A percentile compares a stretch with the other conserved stretches of the same genome.
Conservation (phyloP, 2,329 filamentous ascomycete species). For the Clarireedia paspali region DNA sequence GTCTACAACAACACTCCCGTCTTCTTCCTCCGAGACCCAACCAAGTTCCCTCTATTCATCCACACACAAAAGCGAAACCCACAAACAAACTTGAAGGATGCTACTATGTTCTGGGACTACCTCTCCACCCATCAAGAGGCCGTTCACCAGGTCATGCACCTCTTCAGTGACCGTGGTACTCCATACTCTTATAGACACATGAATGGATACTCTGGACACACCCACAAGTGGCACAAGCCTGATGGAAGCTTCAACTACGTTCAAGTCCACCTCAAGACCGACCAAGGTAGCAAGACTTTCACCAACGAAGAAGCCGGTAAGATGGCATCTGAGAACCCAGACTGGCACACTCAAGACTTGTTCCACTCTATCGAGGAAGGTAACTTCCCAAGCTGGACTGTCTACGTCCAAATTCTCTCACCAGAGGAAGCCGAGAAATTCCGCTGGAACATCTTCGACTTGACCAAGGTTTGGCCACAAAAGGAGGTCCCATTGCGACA, state of each 20-base stretch:
- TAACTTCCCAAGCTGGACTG: constrained; percentile 55
- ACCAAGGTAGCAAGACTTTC: constrained; percentile 54
- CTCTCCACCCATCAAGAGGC: constrained; percentile 54
- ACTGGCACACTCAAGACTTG: constrained; percentile 56
- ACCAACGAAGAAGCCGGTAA: constrained; percentile 48
- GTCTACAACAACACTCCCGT: constrained; percentile 71
- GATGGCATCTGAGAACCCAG: constrained; percentile 50
- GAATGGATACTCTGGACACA: constrained; percentile 61
- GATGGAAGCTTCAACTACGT: constrained; percentile 60
- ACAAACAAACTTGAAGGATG: constrained; percentile 61
- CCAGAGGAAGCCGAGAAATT: constrained; percentile 55
- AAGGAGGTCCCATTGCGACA: constrained; percentile 51
- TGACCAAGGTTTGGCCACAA: constrained; percentile 64
- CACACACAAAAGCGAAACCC: constrained; percentile 73
- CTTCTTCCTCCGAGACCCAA: constrained; percentile 69
- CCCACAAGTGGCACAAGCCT: constrained; percentile 58
- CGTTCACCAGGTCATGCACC: constrained; percentile 55
- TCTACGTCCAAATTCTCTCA: constrained; percentile 55
- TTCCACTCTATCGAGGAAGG: constrained; percentile 55
- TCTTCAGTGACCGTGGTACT: constrained; percentile 60
- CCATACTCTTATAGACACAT: constrained; percentile 59
- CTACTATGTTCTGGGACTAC: constrained; percentile 40
- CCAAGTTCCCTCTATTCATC: constrained; percentile 69
- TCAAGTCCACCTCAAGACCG: constrained; percentile 56
- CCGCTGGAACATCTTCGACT: constrained; percentile 58